A percentile compares a stretch with the other conserved stretches of the same genome.
Conservation (phyloP, 331 rosid species). For the Malus hybrid region DNA sequence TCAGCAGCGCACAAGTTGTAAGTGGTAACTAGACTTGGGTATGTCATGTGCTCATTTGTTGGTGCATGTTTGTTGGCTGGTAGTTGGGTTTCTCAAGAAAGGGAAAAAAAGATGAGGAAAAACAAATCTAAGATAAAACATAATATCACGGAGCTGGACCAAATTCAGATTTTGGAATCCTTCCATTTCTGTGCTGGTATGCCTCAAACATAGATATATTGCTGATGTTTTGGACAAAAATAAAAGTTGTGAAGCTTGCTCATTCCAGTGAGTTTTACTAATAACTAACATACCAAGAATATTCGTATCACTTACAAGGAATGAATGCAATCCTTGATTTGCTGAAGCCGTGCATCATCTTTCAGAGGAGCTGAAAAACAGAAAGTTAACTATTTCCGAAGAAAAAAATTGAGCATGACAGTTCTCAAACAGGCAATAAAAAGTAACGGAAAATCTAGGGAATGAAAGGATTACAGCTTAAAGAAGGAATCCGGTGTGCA, state of each 20-base stretch:
- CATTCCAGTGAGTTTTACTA: neutral
- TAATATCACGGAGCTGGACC: neutral
- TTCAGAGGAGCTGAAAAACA: constrained; percentile 43
- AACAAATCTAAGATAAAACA: neutral
- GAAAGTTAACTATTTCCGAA: constrained; percentile 5
- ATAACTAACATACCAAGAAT: neutral
- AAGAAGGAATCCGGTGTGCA: constrained; percentile 28
- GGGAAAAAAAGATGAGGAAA: neutral
- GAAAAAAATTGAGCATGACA: neutral
- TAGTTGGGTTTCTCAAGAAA: neutral
- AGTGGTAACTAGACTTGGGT: neutral
- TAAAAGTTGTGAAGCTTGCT: neutral
- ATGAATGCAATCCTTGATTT: constrained; percentile 60
- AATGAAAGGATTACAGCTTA: constrained; percentile 28
- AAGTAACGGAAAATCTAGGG: constrained; percentile 5
- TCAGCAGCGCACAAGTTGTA: neutral
- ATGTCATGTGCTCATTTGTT: neutral
- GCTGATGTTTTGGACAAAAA: neutral
- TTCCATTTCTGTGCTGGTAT: neutral
- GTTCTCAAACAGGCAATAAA: neutral
- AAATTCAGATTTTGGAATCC: neutral
- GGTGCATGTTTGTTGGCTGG: neutral
- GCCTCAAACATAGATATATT: neutral
- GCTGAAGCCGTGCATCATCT: constrained; percentile 61
- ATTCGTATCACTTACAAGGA: constrained; percentile 55